Conservation (phyloP, 2,329 filamentous ascomycete genomes). For the Colletotrichum plurivorum region DNA sequence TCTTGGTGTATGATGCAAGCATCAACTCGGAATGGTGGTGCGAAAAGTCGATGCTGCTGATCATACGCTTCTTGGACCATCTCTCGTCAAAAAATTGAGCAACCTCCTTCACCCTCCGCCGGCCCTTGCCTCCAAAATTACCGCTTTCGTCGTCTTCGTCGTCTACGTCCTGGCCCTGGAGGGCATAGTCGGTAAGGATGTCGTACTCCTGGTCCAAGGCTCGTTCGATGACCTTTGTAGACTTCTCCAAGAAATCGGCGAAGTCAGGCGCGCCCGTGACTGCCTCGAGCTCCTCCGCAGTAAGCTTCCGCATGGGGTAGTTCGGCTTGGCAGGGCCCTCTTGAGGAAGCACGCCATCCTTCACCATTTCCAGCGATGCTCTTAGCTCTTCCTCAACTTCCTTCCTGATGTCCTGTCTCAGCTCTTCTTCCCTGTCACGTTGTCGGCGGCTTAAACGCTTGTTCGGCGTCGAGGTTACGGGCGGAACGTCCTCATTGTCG, state of each 20-base stretch:
- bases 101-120: constrained; percentile 85
- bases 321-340: constrained; percentile 62
- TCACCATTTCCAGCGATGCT: constrained; percentile 74
- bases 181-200: constrained; percentile 92
- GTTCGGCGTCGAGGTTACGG: constrained; percentile 70
- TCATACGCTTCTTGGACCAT: constrained; percentile 98
- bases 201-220: constrained; percentile 97
- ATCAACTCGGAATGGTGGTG: constrained; percentile 95
- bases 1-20: constrained; percentile 96
- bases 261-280: constrained; percentile 95
- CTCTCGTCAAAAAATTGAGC: constrained; percentile 94
- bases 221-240: constrained; percentile 96
- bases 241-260: constrained; percentile 93
- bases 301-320: constrained; percentile 86
- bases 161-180: constrained; percentile 81
- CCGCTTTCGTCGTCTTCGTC: constrained; percentile 87
- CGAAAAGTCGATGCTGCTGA: constrained; percentile 95
- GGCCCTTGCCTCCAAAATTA: constrained; percentile 78
- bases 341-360: constrained; percentile 63
- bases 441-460: constrained; percentile 86
- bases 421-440: constrained; percentile 88
- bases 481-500: constrained; percentile 73
- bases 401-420: constrained; percentile 84
- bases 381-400: constrained; percentile 95
- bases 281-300: constrained; percentile 87